Base-by-base conservation (phyloP, 495 filamentous ascomycete species). In the Durotheca rogersii region DNA sequence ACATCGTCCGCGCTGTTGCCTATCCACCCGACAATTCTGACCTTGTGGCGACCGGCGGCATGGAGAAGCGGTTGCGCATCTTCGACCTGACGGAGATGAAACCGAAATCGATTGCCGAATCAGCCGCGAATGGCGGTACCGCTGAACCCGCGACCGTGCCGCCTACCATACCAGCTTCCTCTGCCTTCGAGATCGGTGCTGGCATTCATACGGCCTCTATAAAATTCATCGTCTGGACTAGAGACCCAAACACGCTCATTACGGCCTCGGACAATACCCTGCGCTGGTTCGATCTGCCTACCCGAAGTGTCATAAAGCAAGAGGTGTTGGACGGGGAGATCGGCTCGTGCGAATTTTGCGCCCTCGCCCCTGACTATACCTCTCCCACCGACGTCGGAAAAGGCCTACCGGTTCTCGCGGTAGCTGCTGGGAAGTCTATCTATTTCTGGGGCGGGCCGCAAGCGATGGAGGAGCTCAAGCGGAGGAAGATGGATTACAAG, bases 21-120 rank as follows among this genome's bases (percentile, higher is more conserved):
- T 96, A 96, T 56, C 88, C 91, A 17, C 81, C 82, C n/a, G 82
- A 81, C 32, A 86, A 87, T 10, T 82, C 85, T 37, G 80, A 87
- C 16, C 80, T 97, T 36, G 65, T 84, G 39, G 93, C 93, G 14
- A 97, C 93, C 2, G 93, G 93, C 36, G 92, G 93, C 15, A 86
- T 85, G 64, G 93, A 98, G 71, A 96, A 95, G 78, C 96, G 94
- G 69, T 81, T 98, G 25, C 88, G 92, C 40, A 88, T 98, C 47
- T 98, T 90, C 66, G 94, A 97, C 58, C 71, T 98, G 7, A 81
- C 81, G 12, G 67, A 70, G n/a, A 60, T 69, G 37, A 67, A 69
- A 48, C 62, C 65, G 9, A 49, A 36, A 11, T 25, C 46, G 7
- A 41, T 51, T 6, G 17, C 62, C n/a, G 47, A 65, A 1, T 31